A percentile compares a stretch with the other conserved stretches of the same genome.
These are phyloP conservation scores for Metschnikowia lunata DNA, from an alignment of 805 yeast genomes.

Conservation along the genomic window DNA sequence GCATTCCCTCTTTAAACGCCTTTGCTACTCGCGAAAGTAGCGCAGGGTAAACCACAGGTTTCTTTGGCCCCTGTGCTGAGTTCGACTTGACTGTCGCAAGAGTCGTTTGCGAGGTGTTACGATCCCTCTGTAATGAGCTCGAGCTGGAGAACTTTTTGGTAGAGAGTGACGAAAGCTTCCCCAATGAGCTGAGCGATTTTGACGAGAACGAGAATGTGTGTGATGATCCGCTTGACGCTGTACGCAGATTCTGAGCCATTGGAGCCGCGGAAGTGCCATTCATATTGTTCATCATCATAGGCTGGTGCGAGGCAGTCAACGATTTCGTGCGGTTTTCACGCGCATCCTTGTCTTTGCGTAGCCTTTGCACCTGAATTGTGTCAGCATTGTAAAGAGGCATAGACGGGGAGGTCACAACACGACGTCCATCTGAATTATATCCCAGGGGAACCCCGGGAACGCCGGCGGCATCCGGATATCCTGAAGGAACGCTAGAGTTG, in stretches of 20 bases:
- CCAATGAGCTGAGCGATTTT: slow-evolving; percentile 38
- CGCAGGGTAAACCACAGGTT: slow-evolving; percentile 87
- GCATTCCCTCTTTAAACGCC: slow-evolving; percentile 64
- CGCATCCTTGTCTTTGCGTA: slow-evolving; percentile 6
- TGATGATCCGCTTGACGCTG: slow-evolving; percentile 21
- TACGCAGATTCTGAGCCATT: slow-evolving; percentile 23
- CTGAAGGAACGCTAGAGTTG: too few species aligned
- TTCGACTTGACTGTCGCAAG: slow-evolving; percentile 40
- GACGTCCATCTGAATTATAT: too few species aligned
- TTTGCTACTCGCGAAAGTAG: slow-evolving; percentile 79
- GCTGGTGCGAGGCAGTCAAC: slow-evolving; percentile 11
- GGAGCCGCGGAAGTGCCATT: background rate
- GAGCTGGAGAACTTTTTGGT: slow-evolving; percentile 38
- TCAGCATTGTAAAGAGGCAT: slow-evolving; percentile 8
- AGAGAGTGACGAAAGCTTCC: slow-evolving; percentile 37
- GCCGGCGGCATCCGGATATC: too few species aligned
- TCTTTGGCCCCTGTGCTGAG: slow-evolving; percentile 26
- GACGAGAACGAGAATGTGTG: slow-evolving; percentile 28
- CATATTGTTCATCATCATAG: background rate
- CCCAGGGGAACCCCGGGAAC: slow-evolving; percentile 1
- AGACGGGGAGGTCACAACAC: slow-evolving; percentile 15
- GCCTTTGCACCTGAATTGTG: slow-evolving; percentile 7
- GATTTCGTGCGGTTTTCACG: slow-evolving; percentile 12
- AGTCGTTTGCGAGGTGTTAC: slow-evolving; percentile 27
- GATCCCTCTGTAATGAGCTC: slow-evolving; percentile 29